Base-by-base conservation (phyloP, 305 asterid genomes). In the Rubia balearica region DNA sequence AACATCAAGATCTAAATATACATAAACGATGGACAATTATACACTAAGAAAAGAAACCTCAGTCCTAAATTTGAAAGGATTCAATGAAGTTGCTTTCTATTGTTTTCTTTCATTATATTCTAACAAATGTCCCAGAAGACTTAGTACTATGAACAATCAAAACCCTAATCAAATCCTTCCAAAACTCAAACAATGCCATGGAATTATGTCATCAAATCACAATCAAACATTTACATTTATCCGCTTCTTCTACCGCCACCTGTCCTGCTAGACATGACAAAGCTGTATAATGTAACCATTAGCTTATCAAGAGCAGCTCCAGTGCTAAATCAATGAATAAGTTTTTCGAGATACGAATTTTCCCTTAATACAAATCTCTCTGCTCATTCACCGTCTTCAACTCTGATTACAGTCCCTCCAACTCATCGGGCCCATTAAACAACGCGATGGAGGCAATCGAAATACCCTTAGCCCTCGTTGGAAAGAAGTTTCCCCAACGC, bases 91-190 rank as follows among this genome's bases (percentile, higher is more conserved):
- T 55, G 75, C 62, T 71, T 51, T 82, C 40, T 55, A 79, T 69
- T 79, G 78, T 77, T 75, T 80, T 86, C 80, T 81, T 89, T 87
- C 86, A 71, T 30, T 30, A 3, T 3, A 70, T 81, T 78, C 87
- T 79, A 67, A 79, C 72, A 61, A 76, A 81, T 59, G 78, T 79
- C 73, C 79, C 84, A 21, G 86, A 77, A 59, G 96, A 88, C 76
- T 84, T 92, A 49, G 84, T 74, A 80, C 98, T 89, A 96, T 91
- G 79, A 65, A 79, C 57, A 73, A 65, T 61, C 22, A 49, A 17
- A 80, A 76, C 43, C 66, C 56, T 70, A 3, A 72, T 72, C 42
- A 77, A 63, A 77, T 74, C 69, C 21, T 46, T 7, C 42, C 40
- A 19, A 48, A 61, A 45, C 70, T 27, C 68, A 66, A 61, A 60